A percentile compares a stretch with the other conserved stretches of the same genome.
phyloP scores from a whole-genome alignment of 106 monocot genomes.

The Xerophyta viscosa region DNA sequence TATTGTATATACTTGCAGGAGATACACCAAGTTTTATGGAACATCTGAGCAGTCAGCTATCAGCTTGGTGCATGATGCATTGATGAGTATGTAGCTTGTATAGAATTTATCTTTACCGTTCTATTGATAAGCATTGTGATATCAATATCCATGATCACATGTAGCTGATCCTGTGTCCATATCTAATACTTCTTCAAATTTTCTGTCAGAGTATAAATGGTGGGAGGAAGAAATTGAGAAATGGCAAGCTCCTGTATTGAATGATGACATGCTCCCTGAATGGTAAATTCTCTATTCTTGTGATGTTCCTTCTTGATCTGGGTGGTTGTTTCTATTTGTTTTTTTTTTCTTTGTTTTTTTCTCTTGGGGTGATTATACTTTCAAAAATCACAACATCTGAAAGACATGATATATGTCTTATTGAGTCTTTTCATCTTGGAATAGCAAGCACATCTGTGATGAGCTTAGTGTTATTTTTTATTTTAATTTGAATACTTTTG shows the following conservation, averaged over 20 bases:
- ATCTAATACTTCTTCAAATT: background rate
- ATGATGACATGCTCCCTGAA: slow-evolving; percentile 82
- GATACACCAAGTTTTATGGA: slow-evolving; percentile 96
- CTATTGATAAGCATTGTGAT: slow-evolving; percentile 1
- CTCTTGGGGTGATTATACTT: too few species aligned
- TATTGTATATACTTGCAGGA: slow-evolving; percentile 30
- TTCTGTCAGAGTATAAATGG: slow-evolving; percentile 65
- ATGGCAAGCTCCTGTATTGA: slow-evolving; percentile 93
- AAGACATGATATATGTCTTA: too few species aligned
- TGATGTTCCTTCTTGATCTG: too few species aligned
- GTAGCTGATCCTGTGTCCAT: too few species aligned
- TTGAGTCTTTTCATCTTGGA: too few species aligned
- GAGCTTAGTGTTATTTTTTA: background rate
- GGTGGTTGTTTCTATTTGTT: too few species aligned
- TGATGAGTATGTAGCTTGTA: slow-evolving; percentile 62
- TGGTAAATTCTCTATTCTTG: too few species aligned
- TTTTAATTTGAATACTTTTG: background rate
- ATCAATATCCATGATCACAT: background rate
- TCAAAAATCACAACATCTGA: too few species aligned
- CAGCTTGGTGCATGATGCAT: slow-evolving; percentile 84
- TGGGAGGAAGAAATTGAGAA: slow-evolving; percentile 99
- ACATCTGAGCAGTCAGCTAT: slow-evolving; percentile 79
- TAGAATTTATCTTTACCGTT: background rate
- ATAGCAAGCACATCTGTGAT: too few species aligned
- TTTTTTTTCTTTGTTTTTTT: background rate